phyloP scores from a whole-genome alignment of 164 flowering plant genomes.

The Tetrastigma voinierianum region DNA sequence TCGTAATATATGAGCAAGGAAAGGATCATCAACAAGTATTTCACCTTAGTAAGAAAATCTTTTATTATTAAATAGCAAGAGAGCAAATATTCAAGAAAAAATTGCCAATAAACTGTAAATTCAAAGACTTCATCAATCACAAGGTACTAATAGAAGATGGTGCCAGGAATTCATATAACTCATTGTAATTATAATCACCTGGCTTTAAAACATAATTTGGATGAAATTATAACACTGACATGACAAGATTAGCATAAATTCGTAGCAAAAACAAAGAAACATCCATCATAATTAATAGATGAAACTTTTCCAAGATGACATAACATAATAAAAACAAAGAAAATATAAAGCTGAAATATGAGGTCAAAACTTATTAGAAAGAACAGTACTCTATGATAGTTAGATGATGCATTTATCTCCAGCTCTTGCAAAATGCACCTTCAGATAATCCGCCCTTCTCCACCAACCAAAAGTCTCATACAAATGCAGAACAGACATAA shows the following conservation, averaged over 20 bases:
- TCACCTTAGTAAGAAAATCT: slow-evolving; percentile 61
- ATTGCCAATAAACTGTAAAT: neutral
- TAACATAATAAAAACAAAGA: neutral
- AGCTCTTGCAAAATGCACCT: slow-evolving; percentile 99
- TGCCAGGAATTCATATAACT: no score
- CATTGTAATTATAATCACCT: no score
- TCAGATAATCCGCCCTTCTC: slow-evolving; percentile 90
- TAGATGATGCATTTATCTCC: slow-evolving; percentile 99
- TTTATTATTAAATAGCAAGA: neutral
- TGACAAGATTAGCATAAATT: neutral
- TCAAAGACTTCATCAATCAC: neutral
- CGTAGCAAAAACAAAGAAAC: neutral
- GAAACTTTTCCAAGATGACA: no score
- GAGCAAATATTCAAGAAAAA: neutral
- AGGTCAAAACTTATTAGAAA: no score
- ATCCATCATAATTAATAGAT: neutral
- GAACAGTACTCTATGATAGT: no score
- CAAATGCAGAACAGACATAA: slow-evolving; percentile 93
- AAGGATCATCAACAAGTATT: slow-evolving; percentile 94
- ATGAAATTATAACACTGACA: neutral
- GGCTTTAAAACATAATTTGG: neutral
- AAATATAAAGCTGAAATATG: no score
- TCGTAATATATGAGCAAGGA: slow-evolving; percentile 93
- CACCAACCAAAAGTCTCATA: slow-evolving; percentile 99
- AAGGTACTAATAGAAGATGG: no score